Evolutionary conservation across 495 filamentous ascomycete species (phyloP), one percentile per base, ranked within the genome.

Genomic region (Barbatosphaeria neglecta): DNA sequence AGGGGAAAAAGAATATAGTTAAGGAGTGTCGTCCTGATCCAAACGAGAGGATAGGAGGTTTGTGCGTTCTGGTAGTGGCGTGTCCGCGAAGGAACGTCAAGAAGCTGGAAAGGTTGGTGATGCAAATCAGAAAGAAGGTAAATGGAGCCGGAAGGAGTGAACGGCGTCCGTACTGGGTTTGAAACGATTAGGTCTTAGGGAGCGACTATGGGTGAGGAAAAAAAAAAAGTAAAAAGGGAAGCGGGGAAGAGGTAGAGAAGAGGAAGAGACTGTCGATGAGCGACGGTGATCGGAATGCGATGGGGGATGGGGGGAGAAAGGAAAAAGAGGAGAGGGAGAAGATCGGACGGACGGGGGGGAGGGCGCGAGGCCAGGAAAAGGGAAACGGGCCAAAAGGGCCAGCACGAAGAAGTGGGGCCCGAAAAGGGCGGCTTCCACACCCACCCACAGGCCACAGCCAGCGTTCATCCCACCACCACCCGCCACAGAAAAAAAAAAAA

Each of bases 181-280:
- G 31, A 49, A 61, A 57, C 50, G 43, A 48, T 43, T 58, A 27
- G 50, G 56, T 65, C 49, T 54, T 64, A 67, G 62, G 49, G 64
- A 67, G 59, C 55, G 64, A 67, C 64, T 64, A 56, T 61, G 61
- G 61, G 60, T 58, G 63, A 60, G 56, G 60, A 62, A 62, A 55
- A 49, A 50, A 62, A 48, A 41, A 22, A n/a, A 38, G 22, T 60
- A 57, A 53, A 41, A 56, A 46, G 60, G 56, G 53, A 42, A 53
- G 55, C 50, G 52, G 40, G 37, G 41, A 44, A 37, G 58, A 50
- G 45, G 46, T 33, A 48, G 53, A 54, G 55, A 46, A 51, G 56
- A 55, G 43, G 41, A 52, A 52, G 52, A 45, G 55, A 47, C 51
- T 43, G 55, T 58, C 52, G 54, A 55, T 44, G 51, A 56, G 48